Percentiles rank a stretch among this genome's conserved stretches.
Conservation (phyloP, 179 eudicot species). For the Drosera spatulata region DNA sequence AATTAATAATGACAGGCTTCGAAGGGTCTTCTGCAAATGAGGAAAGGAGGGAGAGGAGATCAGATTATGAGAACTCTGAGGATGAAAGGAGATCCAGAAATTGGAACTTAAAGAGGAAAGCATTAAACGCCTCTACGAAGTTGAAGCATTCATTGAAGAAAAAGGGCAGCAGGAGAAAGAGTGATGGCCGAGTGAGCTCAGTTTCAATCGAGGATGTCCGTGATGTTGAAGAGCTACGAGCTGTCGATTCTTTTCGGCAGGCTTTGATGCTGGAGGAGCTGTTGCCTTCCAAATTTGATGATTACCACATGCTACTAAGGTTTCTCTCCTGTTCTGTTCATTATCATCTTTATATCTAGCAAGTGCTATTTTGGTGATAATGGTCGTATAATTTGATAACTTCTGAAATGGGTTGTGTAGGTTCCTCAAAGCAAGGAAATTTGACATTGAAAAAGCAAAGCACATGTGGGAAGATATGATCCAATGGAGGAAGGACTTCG, state of each 20-base stretch:
- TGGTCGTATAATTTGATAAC: background rate
- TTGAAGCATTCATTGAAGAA: constrained; percentile 76
- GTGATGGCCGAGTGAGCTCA: constrained; percentile 78
- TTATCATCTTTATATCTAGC: background rate
- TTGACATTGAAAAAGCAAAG: constrained; percentile 86
- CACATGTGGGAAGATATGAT: constrained; percentile 98
- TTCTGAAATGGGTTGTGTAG: constrained; percentile 23
- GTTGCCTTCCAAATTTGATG: constrained; percentile 57
- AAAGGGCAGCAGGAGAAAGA: constrained; percentile 60
- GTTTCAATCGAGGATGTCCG: constrained; percentile 87
- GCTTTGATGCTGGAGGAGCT: constrained; percentile 58
- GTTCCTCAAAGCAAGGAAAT: constrained; percentile 94
- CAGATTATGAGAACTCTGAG: constrained; percentile 81
- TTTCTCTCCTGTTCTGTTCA: background rate
- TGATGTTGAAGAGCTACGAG: constrained; percentile 66
- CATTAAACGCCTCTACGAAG: constrained; percentile 69
- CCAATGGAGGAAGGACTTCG: constrained; percentile 95
- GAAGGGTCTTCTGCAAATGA: constrained; percentile 64
- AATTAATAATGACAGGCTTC: constrained; percentile 35
- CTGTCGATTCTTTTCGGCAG: constrained; percentile 77
- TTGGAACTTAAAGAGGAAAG: constrained; percentile 69
- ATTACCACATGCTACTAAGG: constrained; percentile 91
- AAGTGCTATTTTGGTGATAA: background rate
- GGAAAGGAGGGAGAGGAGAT: constrained; percentile 70
- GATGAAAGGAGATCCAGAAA: constrained; percentile 83